Conservation (phyloP, 176 grass and related monocot species). For the Ensete ventricosum region DNA sequence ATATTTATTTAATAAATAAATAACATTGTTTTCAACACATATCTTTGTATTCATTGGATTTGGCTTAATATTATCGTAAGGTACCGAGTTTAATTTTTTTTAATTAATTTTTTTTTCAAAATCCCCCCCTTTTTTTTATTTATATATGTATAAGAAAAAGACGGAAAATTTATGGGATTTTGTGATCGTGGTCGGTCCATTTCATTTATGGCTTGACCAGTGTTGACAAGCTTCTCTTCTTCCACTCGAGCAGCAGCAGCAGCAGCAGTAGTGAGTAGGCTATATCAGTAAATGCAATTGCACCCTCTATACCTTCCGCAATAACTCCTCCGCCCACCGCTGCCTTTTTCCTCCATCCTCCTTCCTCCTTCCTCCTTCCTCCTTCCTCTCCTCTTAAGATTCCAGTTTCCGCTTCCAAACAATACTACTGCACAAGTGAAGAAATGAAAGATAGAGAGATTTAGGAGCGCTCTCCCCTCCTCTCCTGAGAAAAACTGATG, state of each 20-base stretch:
- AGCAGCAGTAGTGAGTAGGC: background rate
- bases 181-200: background rate
- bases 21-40: too few relatives aligned
- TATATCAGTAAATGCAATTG: conserved; percentile 24
- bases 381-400: background rate
- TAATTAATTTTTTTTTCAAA: too few relatives aligned
- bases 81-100: too few relatives aligned
- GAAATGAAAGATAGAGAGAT: background rate
- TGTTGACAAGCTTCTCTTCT: background rate
- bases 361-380: background rate
- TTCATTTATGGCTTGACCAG: background rate
- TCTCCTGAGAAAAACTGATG: too few relatives aligned
- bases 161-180: too few relatives aligned
- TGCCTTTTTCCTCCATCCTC: background rate
- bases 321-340: conserved; percentile 14
- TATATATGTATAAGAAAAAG: background rate
- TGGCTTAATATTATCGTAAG: too few relatives aligned
- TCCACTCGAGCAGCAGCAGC: conserved; percentile 1
- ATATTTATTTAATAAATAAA: too few relatives aligned
- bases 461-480: too few relatives aligned
- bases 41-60: too few relatives aligned
- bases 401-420: background rate
- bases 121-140: too few relatives aligned
- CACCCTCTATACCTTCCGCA: conserved; percentile 23
- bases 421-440: too few relatives aligned